Conservation (phyloP, 1,284 basidiomycete species). For the Melampsora larici-populina region DNA sequence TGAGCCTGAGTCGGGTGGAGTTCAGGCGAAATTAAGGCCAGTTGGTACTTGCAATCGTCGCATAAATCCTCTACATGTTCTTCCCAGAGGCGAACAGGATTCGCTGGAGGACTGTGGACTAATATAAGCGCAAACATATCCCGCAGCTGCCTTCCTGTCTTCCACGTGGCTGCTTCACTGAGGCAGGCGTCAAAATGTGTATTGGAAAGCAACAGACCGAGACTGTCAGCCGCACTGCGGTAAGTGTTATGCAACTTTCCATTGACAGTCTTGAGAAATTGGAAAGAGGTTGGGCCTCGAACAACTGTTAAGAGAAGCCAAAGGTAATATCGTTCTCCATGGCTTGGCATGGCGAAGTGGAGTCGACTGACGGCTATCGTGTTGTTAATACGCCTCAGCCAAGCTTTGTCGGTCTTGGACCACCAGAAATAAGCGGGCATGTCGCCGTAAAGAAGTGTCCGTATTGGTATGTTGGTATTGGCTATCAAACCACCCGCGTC, state of each 20-base stretch:
- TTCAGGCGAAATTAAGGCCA: neutral
- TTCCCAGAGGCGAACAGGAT: neutral
- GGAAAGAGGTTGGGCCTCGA: neutral
- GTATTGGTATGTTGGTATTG: no score
- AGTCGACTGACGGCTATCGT: neutral
- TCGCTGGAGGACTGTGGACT: neutral
- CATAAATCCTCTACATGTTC: neutral
- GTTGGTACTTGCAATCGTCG: neutral
- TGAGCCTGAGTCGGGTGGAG: neutral
- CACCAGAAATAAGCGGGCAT: neutral
- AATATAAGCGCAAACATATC: no score
- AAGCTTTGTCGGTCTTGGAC: neutral
- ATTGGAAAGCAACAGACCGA: slow-evolving; percentile 9
- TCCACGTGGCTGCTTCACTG: neutral
- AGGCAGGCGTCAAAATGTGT: neutral
- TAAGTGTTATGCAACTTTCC: neutral
- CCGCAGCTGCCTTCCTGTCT: no score
- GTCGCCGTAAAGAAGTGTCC: neutral
- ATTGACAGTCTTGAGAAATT: neutral
- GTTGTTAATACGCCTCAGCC: slow-evolving; percentile 44
- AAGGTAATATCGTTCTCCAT: slow-evolving; percentile 9
- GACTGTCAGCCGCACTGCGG: neutral
- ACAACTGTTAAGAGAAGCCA: neutral
- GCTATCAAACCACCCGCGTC: neutral
- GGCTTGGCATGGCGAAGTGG: neutral